Percentiles rank a stretch among this genome's conserved stretches.
These are phyloP conservation scores for Vachellia collinsii DNA, from an alignment of 306 rosid genomes.

Conservation along the genomic window DNA sequence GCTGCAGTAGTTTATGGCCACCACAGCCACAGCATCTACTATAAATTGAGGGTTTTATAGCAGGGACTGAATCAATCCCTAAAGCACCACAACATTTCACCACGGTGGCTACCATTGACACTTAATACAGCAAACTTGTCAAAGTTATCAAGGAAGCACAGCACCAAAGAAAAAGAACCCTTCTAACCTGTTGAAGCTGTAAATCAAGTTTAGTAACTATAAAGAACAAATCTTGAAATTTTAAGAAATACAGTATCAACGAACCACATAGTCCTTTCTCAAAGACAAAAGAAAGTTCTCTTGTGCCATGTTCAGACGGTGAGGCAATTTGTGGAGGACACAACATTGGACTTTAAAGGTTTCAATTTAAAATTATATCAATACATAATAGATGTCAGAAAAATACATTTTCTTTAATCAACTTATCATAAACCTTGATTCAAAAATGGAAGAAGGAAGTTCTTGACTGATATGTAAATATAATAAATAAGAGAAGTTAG, in stretches of 20 bases:
- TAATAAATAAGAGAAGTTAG: no score
- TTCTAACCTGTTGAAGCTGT: neutral
- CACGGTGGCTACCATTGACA: neutral
- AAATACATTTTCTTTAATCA: neutral
- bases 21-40: neutral
- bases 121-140: neutral
- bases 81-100: no score
- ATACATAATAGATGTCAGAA: neutral
- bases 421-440: neutral
- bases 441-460: conserved; percentile 8
- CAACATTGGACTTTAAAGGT: neutral
- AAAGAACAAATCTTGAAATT: neutral
- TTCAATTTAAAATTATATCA: neutral
- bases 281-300: neutral
- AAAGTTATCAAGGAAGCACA: neutral
- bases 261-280: neutral
- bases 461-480: neutral
- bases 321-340: neutral
- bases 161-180: neutral
- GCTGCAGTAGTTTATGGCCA: neutral
- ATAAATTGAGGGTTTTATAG: neutral
- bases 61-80: neutral
- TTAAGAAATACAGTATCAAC: neutral
- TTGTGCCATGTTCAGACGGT: neutral
- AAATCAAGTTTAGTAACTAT: neutral